These are phyloP conservation scores for Lactarius sanguifluus DNA, from an alignment of 768 basidiomycete species.

Conservation along the genomic window DNA sequence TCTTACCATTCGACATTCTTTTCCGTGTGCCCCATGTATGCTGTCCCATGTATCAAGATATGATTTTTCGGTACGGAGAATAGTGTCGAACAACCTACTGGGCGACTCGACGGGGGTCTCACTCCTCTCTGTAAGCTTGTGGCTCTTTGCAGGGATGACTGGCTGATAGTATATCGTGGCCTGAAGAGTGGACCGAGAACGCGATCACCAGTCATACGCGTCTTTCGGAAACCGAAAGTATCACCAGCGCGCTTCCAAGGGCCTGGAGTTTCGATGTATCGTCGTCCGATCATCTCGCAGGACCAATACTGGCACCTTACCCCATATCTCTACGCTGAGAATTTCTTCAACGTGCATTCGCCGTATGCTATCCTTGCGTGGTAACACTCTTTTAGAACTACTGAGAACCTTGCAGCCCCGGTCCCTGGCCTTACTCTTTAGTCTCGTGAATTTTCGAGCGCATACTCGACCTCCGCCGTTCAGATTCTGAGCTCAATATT, in stretches of 20 bases:
- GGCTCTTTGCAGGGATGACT: no score
- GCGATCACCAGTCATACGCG: neutral
- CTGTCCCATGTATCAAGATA: no score
- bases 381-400: neutral
- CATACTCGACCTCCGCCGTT: neutral
- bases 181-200: neutral
- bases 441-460: neutral
- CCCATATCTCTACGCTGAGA: neutral
- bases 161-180: neutral
- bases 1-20: no score
- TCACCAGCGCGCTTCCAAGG: neutral
- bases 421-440: neutral
- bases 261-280: neutral
- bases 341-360: neutral
- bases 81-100: no score
- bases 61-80: no score
- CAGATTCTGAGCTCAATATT: neutral
- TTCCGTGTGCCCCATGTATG: no score
- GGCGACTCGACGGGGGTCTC: no score
- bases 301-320: neutral
- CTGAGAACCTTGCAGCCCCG: neutral
- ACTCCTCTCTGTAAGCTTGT: no score
- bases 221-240: neutral
- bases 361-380: neutral
- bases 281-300: neutral